Evolutionary conservation across 495 filamentous ascomycete species (phyloP).

Genomic region (Aspergillus ellipticus): DNA sequence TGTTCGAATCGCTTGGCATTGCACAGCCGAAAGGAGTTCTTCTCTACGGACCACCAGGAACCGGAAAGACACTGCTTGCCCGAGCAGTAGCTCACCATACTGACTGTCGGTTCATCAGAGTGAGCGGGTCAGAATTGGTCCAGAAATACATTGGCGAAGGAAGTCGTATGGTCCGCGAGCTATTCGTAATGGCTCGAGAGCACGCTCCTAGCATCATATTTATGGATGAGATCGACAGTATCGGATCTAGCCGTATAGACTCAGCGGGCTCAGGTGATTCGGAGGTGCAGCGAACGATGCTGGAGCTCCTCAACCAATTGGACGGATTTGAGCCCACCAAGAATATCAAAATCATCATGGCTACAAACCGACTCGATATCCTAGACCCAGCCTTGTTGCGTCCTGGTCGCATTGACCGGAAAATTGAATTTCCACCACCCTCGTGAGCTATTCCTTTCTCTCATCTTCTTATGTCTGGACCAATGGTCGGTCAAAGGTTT

Average conservation of each 20-base stretch:
- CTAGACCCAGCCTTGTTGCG: slow-evolving; percentile 91
- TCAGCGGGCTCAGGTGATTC: slow-evolving; percentile 92
- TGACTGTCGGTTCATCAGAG: slow-evolving; percentile 97
- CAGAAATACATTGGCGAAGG: slow-evolving; percentile 99
- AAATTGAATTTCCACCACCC: slow-evolving; percentile 98
- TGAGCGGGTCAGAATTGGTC: slow-evolving; percentile 91
- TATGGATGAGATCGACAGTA: slow-evolving; percentile 99
- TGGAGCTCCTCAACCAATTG: slow-evolving; percentile 96
- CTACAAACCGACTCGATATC: slow-evolving; percentile 96
- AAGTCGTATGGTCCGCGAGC: slow-evolving; percentile 95
- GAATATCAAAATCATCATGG: slow-evolving; percentile 99
- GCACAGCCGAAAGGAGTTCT: slow-evolving; percentile 97
- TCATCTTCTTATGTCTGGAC: background rate
- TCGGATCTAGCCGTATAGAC: slow-evolving; percentile 95
- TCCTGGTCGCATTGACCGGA: slow-evolving; percentile 94
- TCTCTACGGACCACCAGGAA: slow-evolving; percentile 94
- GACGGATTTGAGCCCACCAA: slow-evolving; percentile 99
- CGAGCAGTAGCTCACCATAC: slow-evolving; percentile 97
- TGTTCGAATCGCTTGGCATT: slow-evolving; percentile 98
- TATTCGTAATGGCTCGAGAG: slow-evolving; percentile 98
- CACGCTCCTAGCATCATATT: slow-evolving; percentile 99
- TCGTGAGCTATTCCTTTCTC: slow-evolving; percentile 48
- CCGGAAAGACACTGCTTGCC: slow-evolving; percentile 93
- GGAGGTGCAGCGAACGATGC: slow-evolving; percentile 99
- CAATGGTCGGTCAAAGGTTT: background rate